A percentile compares a stretch with the other conserved stretches of the same genome.
These are phyloP conservation scores for Xylariaceae sp. DNA, from an alignment of 2,329 filamentous ascomycete species.

Conservation along the genomic window DNA sequence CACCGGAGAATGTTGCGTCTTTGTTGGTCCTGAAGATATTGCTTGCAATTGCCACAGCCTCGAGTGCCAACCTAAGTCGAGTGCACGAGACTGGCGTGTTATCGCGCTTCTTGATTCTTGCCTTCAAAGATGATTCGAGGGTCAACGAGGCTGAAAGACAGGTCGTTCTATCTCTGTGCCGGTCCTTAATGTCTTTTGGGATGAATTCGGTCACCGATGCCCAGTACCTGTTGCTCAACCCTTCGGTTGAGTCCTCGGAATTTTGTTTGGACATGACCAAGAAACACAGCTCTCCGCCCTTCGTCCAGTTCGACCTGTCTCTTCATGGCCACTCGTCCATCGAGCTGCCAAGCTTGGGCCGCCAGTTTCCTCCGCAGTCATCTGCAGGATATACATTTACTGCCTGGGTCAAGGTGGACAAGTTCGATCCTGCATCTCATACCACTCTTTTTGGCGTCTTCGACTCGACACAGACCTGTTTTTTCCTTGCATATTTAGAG, in stretches of 20 bases:
- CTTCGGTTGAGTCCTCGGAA: conserved; percentile 51
- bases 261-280: conserved; percentile 71
- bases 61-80: conserved; percentile 63
- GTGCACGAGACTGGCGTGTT: conserved; percentile 69
- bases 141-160: conserved; percentile 51
- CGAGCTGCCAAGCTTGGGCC: conserved; percentile 80
- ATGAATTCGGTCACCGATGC: conserved; percentile 78
- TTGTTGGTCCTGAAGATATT: conserved; percentile 63
- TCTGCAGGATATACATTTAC: conserved; percentile 84
- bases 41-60: conserved; percentile 51
- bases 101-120: conserved; percentile 58
- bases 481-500: conserved; percentile 88
- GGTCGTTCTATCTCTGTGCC: conserved; percentile 62
- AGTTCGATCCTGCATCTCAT: conserved; percentile 77
- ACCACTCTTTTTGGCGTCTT: conserved; percentile 96
- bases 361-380: conserved; percentile 74
- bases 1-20: conserved; percentile 47
- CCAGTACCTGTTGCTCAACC: conserved; percentile 59
- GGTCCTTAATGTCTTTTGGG: conserved; percentile 66
- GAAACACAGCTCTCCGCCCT: conserved; percentile 70
- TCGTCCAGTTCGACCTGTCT: conserved; percentile 91
- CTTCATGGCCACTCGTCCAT: conserved; percentile 83
- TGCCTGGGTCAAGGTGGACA: conserved; percentile 82
- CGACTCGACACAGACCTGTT: conserved; percentile 86
- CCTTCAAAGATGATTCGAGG: conserved; percentile 48